Percentiles rank a stretch among this genome's conserved stretches.
phyloP scores from a whole-genome alignment of 2,329 filamentous ascomycete species.

The Zasmidium citrigriseum region DNA sequence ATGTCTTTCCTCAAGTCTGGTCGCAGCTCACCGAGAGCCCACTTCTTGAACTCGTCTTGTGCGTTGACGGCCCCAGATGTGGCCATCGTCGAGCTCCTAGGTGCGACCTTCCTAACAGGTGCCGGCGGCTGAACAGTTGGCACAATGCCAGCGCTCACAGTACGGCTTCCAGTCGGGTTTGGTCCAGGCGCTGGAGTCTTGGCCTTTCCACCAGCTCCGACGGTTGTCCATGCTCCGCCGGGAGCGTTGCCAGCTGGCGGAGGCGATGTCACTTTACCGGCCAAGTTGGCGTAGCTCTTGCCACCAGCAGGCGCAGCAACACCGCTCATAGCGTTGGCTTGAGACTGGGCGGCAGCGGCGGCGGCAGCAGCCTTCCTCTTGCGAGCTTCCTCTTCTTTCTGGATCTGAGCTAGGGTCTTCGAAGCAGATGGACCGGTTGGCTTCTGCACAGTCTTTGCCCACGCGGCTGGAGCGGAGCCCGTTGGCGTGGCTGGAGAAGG shows the following conservation, averaged over 20 bases:
- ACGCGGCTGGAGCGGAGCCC: constrained; percentile 54
- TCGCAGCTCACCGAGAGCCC: constrained; percentile 77
- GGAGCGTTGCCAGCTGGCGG: constrained; percentile 42
- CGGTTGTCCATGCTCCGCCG: constrained; percentile 84
- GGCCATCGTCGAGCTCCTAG: constrained; percentile 56
- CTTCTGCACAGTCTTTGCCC: constrained; percentile 66
- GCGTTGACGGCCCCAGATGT: constrained; percentile 60
- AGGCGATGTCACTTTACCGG: constrained; percentile 66
- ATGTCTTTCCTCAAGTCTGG: constrained; percentile 71
- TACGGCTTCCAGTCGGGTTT: constrained; percentile 45
- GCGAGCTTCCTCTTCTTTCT: constrained; percentile 88
- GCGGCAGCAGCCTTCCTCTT: constrained; percentile 72
- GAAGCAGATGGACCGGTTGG: constrained; percentile 56
- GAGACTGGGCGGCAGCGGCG: constrained; percentile 48
- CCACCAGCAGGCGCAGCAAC: constrained; percentile 53
- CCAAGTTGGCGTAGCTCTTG: constrained; percentile 94
- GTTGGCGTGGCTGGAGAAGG: constrained; percentile 65
- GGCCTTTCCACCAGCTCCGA: constrained; percentile 89
- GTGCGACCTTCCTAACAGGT: constrained; percentile 43
- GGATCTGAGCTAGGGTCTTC: constrained; percentile 94
- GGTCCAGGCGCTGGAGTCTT: constrained; percentile 69
- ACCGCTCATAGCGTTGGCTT: constrained; percentile 42
- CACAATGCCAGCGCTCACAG: constrained; percentile 48
- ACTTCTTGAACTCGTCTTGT: constrained; percentile 91
- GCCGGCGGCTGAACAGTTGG: constrained; percentile 28